A percentile compares a stretch with the other conserved stretches of the same genome.
Conservation (phyloP, 306 rosid species). For the Fagus crenata region DNA sequence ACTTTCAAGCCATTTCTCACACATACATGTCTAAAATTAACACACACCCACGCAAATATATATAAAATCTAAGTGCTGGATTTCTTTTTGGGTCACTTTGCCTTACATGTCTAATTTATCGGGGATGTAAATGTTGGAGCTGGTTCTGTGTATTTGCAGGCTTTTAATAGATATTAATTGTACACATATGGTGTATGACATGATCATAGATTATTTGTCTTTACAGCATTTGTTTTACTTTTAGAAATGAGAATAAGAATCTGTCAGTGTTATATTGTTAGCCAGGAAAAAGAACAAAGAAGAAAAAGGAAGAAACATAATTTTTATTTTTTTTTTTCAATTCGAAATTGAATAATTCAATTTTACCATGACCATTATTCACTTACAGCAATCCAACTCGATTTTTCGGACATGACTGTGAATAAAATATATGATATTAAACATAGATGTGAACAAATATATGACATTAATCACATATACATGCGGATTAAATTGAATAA, state of each 20-base stretch:
- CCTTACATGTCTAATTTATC: conserved; percentile 11
- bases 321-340: no score
- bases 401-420: no score
- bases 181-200: conserved; percentile 1
- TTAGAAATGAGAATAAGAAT: conserved; percentile 31
- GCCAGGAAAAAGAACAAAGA: background rate
- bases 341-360: no score
- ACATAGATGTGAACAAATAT: no score
- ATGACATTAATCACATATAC: no score
- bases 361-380: no score
- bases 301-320: background rate
- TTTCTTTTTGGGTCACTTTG: conserved; percentile 8
- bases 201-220: conserved; percentile 24
- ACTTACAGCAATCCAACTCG: no score
- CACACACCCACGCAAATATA: no score
- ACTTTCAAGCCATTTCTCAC: conserved; percentile 6
- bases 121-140: conserved; percentile 12
- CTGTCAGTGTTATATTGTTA: conserved; percentile 5
- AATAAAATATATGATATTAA: no score
- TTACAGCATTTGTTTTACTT: conserved; percentile 21
- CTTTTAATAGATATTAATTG: conserved; percentile 11
- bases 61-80: conserved; percentile 18
- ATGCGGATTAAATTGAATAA: no score
- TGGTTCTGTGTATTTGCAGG: conserved; percentile 16
- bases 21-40: no score